Base-by-base conservation (phyloP, 2,329 filamentous ascomycete genomes). In the Diaporthe sp. region DNA sequence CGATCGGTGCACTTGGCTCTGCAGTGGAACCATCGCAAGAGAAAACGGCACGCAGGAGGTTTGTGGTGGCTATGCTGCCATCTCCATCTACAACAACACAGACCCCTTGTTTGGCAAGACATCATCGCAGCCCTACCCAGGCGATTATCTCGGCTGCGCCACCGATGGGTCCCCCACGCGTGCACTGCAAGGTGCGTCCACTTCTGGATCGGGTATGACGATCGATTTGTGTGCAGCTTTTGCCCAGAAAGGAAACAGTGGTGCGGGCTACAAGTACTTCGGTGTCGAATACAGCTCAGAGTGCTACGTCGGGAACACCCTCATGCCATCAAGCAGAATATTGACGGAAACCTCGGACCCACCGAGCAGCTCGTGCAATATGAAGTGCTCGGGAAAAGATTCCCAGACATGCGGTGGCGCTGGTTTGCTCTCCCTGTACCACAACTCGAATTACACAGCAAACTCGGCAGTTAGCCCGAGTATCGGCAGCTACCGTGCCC, bases 61-160 rank as follows among this genome's bases (percentile, higher is more conserved):
- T 62, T 79, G 79, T 71, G 72, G 76, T 58, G 61, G 60, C 37
- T 76, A 76, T 19, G 77, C 77, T 68, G 79, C 75, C 74, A 73
- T 46, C 53, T 44, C 15, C 53, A 76, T 61, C 75, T 57, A 72
- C 15, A 60, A 72, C 25, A 62, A 60, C 57, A 49, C 53, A 49
- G 71, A 72, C 37, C 58, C 77, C 31, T 78, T 68, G 28, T 79
- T 78, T 61, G 75, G 78, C 53, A 74, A 78, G 39, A 39, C 72
- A 65, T 57, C 25, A 75, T 37, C 44, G 19, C 28, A n/a, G 28
- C 44, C 44, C 17, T 15, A n/a, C 17, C 19, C 9, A 8, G 17
- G 2, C 5, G 19, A 37, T 15, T 67, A 51, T n/a, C 42, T 67
- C 44, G 62, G 62, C 17, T 67, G 62, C 12, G 62, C 62, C 62